Conservation (phyloP, 306 rosid species). For the Quercus berberidifolia region DNA sequence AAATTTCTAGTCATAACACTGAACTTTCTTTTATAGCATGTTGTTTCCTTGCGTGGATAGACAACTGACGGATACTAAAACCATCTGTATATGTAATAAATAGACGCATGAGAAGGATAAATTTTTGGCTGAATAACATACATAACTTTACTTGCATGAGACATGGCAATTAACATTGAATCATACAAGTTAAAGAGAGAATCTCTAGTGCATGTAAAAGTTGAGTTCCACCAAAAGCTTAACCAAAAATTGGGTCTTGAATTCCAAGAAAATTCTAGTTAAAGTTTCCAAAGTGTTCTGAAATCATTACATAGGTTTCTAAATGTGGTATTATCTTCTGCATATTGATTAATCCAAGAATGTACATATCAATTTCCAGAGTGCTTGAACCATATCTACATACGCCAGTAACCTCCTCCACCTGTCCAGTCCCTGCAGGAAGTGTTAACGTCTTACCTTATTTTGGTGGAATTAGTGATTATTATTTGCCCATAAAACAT, state of each 20-base stretch:
- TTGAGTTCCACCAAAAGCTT: no score
- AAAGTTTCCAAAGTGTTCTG: no score
- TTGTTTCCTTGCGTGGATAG: background rate
- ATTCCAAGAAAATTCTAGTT: no score
- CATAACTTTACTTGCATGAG: no score
- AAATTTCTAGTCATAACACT: slow-evolving; percentile 5
- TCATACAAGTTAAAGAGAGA: no score
- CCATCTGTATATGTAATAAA: background rate
- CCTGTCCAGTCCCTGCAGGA: background rate
- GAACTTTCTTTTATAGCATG: background rate
- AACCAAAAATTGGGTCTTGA: no score
- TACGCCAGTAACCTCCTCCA: background rate
- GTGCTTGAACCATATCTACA: background rate
- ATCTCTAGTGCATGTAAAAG: no score
- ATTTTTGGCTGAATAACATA: background rate
- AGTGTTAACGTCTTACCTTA: background rate
- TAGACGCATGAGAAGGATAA: background rate
- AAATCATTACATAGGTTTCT: no score
- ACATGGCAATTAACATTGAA: no score
- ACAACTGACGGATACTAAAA: background rate
- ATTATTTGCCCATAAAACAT: background rate
- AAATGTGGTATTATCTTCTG: background rate
- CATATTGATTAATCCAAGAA: background rate
- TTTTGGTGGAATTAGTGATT: background rate
- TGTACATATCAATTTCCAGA: background rate